phyloP scores from a whole-genome alignment of 495 filamentous ascomycete genomes.

The Tuber indicum region DNA sequence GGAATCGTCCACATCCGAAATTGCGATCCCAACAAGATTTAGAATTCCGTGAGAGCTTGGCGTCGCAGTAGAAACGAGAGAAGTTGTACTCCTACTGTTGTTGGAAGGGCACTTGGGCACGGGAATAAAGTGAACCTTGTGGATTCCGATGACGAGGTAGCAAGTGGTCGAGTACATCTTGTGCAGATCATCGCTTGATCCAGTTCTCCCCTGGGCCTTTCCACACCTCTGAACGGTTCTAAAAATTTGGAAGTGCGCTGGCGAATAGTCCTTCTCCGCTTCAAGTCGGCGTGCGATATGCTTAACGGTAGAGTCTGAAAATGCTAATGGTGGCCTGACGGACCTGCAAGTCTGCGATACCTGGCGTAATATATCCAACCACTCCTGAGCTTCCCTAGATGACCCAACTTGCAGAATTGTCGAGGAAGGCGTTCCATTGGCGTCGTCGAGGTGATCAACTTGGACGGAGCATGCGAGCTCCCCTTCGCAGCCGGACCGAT shows the following conservation, averaged over 20 bases:
- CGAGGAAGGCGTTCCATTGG: constrained; percentile 34
- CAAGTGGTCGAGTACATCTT: constrained; percentile 66
- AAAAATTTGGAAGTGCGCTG: constrained; percentile 68
- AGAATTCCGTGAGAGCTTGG: constrained; percentile 64
- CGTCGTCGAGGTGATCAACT: constrained; percentile 38
- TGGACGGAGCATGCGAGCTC: constrained; percentile 34
- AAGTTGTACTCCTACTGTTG: constrained; percentile 49
- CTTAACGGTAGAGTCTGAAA: constrained; percentile 56
- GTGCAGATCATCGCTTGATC: constrained; percentile 70
- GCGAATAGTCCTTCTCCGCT: constrained; percentile 61
- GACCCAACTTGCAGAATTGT: constrained; percentile 34
- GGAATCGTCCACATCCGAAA: constrained; percentile 70
- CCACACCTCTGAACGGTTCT: constrained; percentile 68
- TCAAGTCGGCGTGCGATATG: constrained; percentile 63
- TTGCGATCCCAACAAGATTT: constrained; percentile 60
- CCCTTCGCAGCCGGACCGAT: constrained; percentile 30
- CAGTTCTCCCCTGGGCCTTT: constrained; percentile 49
- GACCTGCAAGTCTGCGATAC: constrained; percentile 27
- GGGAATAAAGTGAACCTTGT: constrained; percentile 75
- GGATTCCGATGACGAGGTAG: constrained; percentile 77
- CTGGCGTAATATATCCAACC: constrained; percentile 38
- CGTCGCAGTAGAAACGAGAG: constrained; percentile 48
- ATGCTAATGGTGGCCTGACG: constrained; percentile 44
- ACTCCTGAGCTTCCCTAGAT: constrained; percentile 34
- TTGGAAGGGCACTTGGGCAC: constrained; percentile 53